Conservation (phyloP, 352 stramenopile genomes). For the Globisporangium polare region DNA sequence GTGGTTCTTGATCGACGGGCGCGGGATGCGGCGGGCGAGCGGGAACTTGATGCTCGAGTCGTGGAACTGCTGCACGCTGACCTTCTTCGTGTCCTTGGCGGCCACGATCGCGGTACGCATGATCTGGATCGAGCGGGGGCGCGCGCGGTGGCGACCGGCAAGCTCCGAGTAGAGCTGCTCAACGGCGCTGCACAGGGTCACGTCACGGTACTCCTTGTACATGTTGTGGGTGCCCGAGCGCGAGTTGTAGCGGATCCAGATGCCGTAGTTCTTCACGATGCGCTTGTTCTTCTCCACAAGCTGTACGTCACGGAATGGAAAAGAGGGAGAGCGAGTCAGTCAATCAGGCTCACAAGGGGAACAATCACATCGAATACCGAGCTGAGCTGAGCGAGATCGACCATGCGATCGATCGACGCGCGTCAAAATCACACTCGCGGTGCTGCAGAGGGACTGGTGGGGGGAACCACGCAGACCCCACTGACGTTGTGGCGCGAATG, state of each 20-base stretch:
- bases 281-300: constrained; percentile 97
- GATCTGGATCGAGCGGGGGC: constrained; percentile 99
- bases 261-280: constrained; percentile 99
- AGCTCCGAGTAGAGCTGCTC: constrained; percentile 99
- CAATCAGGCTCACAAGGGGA: neutral
- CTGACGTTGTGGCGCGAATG: neutral
- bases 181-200: constrained; percentile 96
- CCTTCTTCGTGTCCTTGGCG: constrained; percentile 95
- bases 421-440: constrained; percentile 4
- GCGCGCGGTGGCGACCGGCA: constrained; percentile 95
- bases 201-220: constrained; percentile 99
- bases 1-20: constrained; percentile 93
- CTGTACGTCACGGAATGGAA: constrained; percentile 30
- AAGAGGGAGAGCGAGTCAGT: neutral
- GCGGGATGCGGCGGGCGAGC: constrained; percentile 94
- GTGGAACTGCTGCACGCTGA: constrained; percentile 97
- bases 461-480: neutral
- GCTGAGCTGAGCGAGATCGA: neutral
- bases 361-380: neutral
- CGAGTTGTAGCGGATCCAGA: constrained; percentile 99
- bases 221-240: constrained; percentile 99
- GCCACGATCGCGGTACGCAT: constrained; percentile 97
- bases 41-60: constrained; percentile 98
- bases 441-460: neutral
- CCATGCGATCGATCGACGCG: neutral